A percentile compares a stretch with the other conserved stretches of the same genome.
phyloP scores from a whole-genome alignment of 208 protist genomes.

The Crithidia thermophila region DNA sequence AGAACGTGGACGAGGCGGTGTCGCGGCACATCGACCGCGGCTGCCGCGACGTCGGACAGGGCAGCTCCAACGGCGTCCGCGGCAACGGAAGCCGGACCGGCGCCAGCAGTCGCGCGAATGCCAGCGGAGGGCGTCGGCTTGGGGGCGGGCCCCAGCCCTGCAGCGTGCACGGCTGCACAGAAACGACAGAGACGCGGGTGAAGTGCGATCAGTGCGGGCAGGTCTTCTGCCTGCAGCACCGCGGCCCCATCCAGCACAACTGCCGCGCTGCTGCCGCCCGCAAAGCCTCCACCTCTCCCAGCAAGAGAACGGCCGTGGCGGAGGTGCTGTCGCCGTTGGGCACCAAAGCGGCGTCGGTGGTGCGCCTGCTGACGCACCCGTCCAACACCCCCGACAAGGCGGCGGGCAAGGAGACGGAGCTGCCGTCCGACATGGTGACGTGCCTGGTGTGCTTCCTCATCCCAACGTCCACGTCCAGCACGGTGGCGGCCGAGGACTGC shows the following conservation, averaged over 20 bases:
- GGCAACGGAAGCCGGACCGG: neutral
- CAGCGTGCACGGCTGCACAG: slow-evolving; percentile 44
- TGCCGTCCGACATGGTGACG: slow-evolving; percentile 52
- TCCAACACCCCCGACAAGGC: slow-evolving; percentile 63
- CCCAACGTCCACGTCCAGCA: slow-evolving; percentile 8
- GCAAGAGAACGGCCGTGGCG: neutral
- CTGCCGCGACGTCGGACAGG: slow-evolving; percentile 43
- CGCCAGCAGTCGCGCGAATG: slow-evolving; percentile 6
- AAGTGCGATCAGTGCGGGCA: slow-evolving; percentile 68
- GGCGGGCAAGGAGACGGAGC: slow-evolving; percentile 65
- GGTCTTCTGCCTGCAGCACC: slow-evolving; percentile 79
- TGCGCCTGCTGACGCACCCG: slow-evolving; percentile 37
- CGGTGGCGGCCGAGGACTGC: neutral
- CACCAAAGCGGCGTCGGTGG: slow-evolving; percentile 23
- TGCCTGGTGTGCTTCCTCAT: slow-evolving; percentile 59
- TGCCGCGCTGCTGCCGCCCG: slow-evolving; percentile 34
- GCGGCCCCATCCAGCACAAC: slow-evolving; percentile 52
- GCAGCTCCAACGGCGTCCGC: neutral
- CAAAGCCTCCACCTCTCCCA: slow-evolving; percentile 11
- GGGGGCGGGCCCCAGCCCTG: slow-evolving; percentile 38
- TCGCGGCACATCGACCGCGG: slow-evolving; percentile 77
- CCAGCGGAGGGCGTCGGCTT: slow-evolving; percentile 21
- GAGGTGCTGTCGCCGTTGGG: slow-evolving; percentile 9
- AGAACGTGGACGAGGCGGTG: slow-evolving; percentile 69
- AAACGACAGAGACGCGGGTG: slow-evolving; percentile 40